Base-by-base conservation (phyloP, 1,284 basidiomycete genomes). In the Rugosomyces carneus region DNA sequence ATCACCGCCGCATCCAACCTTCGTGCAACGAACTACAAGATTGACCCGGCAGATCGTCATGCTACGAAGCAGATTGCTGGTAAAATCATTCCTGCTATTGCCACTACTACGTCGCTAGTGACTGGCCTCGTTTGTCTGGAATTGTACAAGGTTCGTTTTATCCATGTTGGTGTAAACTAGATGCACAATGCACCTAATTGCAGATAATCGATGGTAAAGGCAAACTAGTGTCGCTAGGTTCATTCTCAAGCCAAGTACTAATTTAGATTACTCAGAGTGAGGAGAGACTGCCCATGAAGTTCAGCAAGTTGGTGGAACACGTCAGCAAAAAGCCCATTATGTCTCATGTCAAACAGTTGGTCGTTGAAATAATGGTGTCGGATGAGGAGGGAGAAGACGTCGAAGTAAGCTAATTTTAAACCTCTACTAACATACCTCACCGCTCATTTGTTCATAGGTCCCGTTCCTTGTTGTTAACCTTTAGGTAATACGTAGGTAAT, bases 61-160 rank as follows among this genome's bases (percentile, higher is more conserved):
- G 82, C 87, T 52, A 99, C 95, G 35, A 99, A 99, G 74, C 90
- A 96, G 64, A 97, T 99, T 60, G 97, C 96, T 2, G 96, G 96
- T 47, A 99, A 99, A 76, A 99, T 99, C 60, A 99, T 99, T 55
- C 96, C 96, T 44, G 96, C 96, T 13, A 99, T 99, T 60, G 96
- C 96, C 18, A 99, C 97, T 1, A 99, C 96, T 0, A 99, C 97
- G 1, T 87, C 93, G 13, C 79, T 97, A 37, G 91, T 96, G 24
- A 93, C 93, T 23, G 96, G 96, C 21, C 69, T 99, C 45, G 93
- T 97, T 38, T 98, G 94, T 67, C 67, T 99, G 47, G 96, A 99
- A 70, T 77, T 99, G 42, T 99, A 96, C 79, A 98, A 98, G 80
- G 89, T 85, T 54, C 34, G 66, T 53, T 5, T 35, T 29, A 23